phyloP scores from a whole-genome alignment of 164 flowering plant species.

The Annona cherimola region DNA sequence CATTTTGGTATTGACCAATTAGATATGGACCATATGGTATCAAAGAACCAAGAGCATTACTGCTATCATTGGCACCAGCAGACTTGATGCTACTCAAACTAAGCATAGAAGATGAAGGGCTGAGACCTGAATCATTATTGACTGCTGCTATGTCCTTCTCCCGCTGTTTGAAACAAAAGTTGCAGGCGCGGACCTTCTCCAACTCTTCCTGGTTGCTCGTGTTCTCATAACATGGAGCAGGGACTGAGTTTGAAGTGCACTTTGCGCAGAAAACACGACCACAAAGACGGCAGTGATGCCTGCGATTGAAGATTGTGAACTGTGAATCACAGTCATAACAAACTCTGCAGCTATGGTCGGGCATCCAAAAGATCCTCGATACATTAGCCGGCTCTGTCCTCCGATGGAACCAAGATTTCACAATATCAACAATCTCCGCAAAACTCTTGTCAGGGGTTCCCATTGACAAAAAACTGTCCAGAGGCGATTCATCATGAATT shows the following conservation, averaged over 20 bases:
- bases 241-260: conserved; percentile 85
- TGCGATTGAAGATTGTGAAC: conserved; percentile 75
- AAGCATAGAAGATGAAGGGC: conserved; percentile 55
- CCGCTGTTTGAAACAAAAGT: conserved; percentile 83
- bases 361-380: conserved; percentile 98
- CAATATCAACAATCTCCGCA: conserved; percentile 42
- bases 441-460: conserved; percentile 47
- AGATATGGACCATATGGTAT: conserved; percentile 28
- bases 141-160: conserved; percentile 35
- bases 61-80: conserved; percentile 45
- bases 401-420: conserved; percentile 79
- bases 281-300: conserved; percentile 91
- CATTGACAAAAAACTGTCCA: conserved; percentile 48
- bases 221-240: conserved; percentile 40
- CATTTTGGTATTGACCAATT: conserved; percentile 45
- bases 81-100: conserved; percentile 72
- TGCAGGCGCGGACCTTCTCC: conserved; percentile 80
- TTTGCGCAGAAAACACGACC: conserved; percentile 90
- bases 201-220: conserved; percentile 39
- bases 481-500: conserved; percentile 45
- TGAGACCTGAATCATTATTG: conserved; percentile 47
- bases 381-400: conserved; percentile 64
- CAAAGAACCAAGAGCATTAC: conserved; percentile 45
- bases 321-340: conserved; percentile 95
- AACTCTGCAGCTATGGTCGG: conserved; percentile 89